These are phyloP conservation scores for peach (Prunus persica) DNA, from an alignment of 306 rosid genomes.

Conservation along the genomic window Prunus_persica_NCBIv2 NC_034011.1:25733501-25734000, in stretches of 20 bases:
- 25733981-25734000: slow-evolving; percentile 83
- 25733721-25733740: background rate
- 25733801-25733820: slow-evolving; percentile 29
- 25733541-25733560: background rate
- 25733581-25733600: no score
- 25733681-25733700: no score
- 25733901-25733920: slow-evolving; percentile 60
- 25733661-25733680: no score
- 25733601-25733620: background rate
- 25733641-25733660: no score
- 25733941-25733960: slow-evolving; percentile 80
- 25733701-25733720: no score
- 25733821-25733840: slow-evolving; percentile 32
- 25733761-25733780: background rate
- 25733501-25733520: background rate
- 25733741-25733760: background rate
- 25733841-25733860: slow-evolving; percentile 93
- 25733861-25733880: slow-evolving; percentile 64
- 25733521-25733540: background rate
- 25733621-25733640: no score
- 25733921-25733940: slow-evolving; percentile 52
- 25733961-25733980: slow-evolving; percentile 91
- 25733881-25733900: slow-evolving; percentile 44
- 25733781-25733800: slow-evolving; percentile 9
- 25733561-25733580: background rate